Evolutionary conservation across 1,284 basidiomycete species (phyloP).

Genomic region (Cutaneotrichosporon curvatum): DNA sequence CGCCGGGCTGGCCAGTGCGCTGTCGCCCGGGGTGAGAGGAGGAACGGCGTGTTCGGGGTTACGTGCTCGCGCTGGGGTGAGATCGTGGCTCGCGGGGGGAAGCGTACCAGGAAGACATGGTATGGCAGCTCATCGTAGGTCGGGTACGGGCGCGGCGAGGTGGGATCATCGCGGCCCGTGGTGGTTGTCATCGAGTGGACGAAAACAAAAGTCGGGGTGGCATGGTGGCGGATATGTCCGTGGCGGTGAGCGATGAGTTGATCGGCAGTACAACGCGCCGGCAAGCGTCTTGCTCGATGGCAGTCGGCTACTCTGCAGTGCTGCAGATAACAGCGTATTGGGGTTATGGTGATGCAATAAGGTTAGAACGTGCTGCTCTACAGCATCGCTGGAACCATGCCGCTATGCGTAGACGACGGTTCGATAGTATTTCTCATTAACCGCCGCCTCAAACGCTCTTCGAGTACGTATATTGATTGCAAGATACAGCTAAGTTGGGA

Average conservation of each 20-base stretch:
- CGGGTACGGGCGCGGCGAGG: conserved; percentile 5
- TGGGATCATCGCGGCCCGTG: neutral
- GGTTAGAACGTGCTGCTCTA: too few species aligned
- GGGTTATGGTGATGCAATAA: too few species aligned
- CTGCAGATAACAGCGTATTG: too few species aligned
- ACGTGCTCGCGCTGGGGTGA: conserved; percentile 32
- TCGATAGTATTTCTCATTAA: too few species aligned
- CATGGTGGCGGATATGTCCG: neutral
- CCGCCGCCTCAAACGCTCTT: too few species aligned
- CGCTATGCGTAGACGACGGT: too few species aligned
- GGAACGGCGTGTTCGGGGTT: conserved; percentile 36
- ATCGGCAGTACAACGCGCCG: neutral
- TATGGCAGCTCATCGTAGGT: conserved; percentile 15
- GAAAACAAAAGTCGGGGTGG: neutral
- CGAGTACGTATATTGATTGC: too few species aligned
- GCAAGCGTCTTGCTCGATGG: too few species aligned
- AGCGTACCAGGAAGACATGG: conserved; percentile 10
- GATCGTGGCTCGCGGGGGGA: neutral
- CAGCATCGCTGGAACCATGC: too few species aligned
- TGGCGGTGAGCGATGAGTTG: neutral
- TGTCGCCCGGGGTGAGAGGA: conserved; percentile 28
- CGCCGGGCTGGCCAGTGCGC: conserved; percentile 21
- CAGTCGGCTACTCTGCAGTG: too few species aligned
- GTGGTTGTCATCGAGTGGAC: too few species aligned
- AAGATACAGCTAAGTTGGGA: too few species aligned